These are phyloP conservation scores for Globisporangium cylindrosporum DNA, from an alignment of 352 stramenopile species.

Conservation along the genomic window DNA sequence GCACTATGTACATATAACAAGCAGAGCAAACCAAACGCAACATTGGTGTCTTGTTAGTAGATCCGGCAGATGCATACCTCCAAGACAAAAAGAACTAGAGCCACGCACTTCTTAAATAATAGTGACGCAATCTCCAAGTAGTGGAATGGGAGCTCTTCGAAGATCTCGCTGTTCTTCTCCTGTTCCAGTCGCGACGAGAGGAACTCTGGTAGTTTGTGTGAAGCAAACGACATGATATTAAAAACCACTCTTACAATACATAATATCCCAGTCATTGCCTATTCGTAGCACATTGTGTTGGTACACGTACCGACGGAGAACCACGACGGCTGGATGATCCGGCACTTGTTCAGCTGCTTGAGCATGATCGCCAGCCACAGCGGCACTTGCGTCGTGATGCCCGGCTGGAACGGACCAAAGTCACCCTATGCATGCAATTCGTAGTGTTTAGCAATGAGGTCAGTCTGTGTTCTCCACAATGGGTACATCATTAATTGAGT, in stretches of 20 bases:
- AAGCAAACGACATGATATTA: background rate
- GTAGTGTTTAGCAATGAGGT: background rate
- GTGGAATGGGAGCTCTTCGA: conserved; percentile 83
- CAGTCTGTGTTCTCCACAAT: no score
- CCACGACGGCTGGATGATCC: conserved; percentile 78
- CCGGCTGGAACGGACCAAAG: conserved; percentile 87
- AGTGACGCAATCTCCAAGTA: conserved; percentile 85
- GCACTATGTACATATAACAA: conserved; percentile 33
- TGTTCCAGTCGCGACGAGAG: conserved; percentile 55
- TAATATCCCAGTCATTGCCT: background rate
- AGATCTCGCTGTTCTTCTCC: conserved; percentile 70
- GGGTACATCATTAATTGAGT: no score
- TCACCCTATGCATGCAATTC: conserved; percentile 42
- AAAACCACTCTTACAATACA: background rate
- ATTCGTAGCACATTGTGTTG: background rate
- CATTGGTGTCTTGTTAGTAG: background rate
- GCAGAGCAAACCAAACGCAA: background rate
- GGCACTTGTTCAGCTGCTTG: conserved; percentile 87
- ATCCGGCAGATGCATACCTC: background rate
- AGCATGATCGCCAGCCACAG: conserved; percentile 90
- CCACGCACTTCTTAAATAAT: conserved; percentile 76
- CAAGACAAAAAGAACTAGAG: conserved; percentile 2
- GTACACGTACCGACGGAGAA: conserved; percentile 62
- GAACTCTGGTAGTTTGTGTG: conserved; percentile 35
- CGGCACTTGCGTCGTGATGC: conserved; percentile 79